A percentile compares a stretch with the other conserved stretches of the same genome.
phyloP scores from a whole-genome alignment of 192 early-diverging fungal species.

The Chytriomyces sp. region DNA sequence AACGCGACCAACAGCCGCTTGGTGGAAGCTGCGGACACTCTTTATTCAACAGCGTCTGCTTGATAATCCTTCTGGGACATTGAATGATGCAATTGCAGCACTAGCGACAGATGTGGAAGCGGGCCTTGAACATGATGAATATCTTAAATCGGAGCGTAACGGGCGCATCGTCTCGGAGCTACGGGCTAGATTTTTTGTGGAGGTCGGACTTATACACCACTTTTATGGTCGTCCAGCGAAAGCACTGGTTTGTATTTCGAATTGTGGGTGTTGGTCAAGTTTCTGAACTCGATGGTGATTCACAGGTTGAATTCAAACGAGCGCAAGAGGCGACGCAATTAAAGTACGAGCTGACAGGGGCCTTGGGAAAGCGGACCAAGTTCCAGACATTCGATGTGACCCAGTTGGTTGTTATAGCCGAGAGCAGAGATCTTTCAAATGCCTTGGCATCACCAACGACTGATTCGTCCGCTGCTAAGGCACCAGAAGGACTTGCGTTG shows the following conservation, averaged over 20 bases:
- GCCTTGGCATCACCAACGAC: slow-evolving; percentile 27
- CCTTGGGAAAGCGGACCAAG: slow-evolving; percentile 86
- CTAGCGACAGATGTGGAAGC: neutral
- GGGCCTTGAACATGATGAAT: neutral
- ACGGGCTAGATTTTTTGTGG: slow-evolving; percentile 70
- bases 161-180: slow-evolving; percentile 37
- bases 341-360: slow-evolving; percentile 85
- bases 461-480: slow-evolving; percentile 1
- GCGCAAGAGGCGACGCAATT: slow-evolving; percentile 82
- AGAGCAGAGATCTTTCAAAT: slow-evolving; percentile 55
- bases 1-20: slow-evolving; percentile 42
- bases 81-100: slow-evolving; percentile 53
- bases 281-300: neutral
- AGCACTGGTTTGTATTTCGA: slow-evolving; percentile 33
- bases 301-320: slow-evolving; percentile 57
- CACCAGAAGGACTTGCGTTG: slow-evolving; percentile 76
- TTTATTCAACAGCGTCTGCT: slow-evolving; percentile 78
- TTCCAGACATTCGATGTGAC: slow-evolving; percentile 88
- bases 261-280: slow-evolving; percentile 17
- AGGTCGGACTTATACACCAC: slow-evolving; percentile 77
- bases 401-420: slow-evolving; percentile 90
- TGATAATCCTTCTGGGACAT: slow-evolving; percentile 63
- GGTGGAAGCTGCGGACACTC: slow-evolving; percentile 77
- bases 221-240: slow-evolving; percentile 76
- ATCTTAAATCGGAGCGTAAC: neutral